Conservation (phyloP, 257 asterid species). For the Apocynum venetum region DNA sequence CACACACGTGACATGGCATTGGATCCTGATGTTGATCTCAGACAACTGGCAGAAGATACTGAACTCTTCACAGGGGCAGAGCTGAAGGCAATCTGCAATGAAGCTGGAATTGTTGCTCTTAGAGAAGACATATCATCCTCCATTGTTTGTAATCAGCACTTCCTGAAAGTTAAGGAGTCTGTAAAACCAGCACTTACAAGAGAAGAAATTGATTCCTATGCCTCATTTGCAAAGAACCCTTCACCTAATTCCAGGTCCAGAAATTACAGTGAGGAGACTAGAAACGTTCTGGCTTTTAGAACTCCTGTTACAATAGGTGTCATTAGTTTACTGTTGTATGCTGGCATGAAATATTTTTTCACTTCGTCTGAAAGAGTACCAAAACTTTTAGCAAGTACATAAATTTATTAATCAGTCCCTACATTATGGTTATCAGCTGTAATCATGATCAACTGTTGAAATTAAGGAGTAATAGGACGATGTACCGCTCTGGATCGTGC, state of each 20-base stretch:
- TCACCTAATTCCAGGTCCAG: conserved; percentile 20
- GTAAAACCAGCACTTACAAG: conserved; percentile 60
- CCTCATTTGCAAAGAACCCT: conserved; percentile 59
- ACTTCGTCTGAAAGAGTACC: conserved; percentile 10
- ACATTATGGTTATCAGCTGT: neutral
- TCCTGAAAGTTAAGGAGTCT: conserved; percentile 50
- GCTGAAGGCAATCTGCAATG: conserved; percentile 76
- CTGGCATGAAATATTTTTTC: conserved; percentile 33
- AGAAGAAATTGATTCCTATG: conserved; percentile 56
- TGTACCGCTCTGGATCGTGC: neutral
- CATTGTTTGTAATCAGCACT: conserved; percentile 61
- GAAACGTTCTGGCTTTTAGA: conserved; percentile 26
- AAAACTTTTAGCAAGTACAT: conserved; percentile 37
- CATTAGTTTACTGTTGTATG: conserved; percentile 24
- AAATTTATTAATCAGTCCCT: neutral
- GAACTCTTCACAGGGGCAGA: conserved; percentile 91
- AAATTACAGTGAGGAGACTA: conserved; percentile 18
- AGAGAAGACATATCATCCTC: conserved; percentile 80
- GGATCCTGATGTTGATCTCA: conserved; percentile 53
- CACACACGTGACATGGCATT: conserved; percentile 71
- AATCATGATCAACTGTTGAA: too few species aligned
- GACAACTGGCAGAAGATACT: conserved; percentile 58
- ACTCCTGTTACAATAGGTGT: conserved; percentile 32
- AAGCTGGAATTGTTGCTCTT: conserved; percentile 85
- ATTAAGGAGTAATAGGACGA: too few species aligned